A percentile compares a stretch with the other conserved stretches of the same genome.
These are phyloP conservation scores for Begonia loranthoides DNA, from an alignment of 306 rosid species.

Conservation along the genomic window DNA sequence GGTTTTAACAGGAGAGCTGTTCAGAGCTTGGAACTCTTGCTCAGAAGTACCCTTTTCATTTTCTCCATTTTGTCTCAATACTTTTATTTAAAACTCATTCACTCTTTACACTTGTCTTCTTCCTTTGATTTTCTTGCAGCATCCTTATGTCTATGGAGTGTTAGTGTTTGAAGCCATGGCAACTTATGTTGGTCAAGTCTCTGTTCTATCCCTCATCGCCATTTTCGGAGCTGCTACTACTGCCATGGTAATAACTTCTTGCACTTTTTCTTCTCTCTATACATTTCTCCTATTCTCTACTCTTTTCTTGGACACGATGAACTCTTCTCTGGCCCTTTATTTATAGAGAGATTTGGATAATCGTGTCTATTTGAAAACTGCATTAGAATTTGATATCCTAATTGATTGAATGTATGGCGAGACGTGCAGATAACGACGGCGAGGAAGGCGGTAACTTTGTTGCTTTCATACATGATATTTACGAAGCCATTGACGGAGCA, in stretches of 20 bases:
- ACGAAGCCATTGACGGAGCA: conserved; percentile 60
- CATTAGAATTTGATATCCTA: not conserved
- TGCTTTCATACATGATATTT: conserved; percentile 48
- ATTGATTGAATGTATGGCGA: not conserved
- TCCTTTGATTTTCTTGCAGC: not conserved
- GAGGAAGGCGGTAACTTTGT: conserved; percentile 51
- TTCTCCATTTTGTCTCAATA: too few relatives aligned
- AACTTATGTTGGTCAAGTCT: conserved; percentile 36
- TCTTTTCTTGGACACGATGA: too few relatives aligned
- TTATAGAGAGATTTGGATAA: not conserved
- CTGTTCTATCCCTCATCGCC: conserved; percentile 34
- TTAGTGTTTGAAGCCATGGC: conserved; percentile 42
- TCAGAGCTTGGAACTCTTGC: conserved; percentile 52
- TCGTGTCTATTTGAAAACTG: not conserved
- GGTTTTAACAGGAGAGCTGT: conserved; percentile 50
- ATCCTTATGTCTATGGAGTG: conserved; percentile 35
- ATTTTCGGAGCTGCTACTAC: conserved; percentile 48
- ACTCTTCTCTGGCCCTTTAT: not conserved
- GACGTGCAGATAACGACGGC: conserved; percentile 41
- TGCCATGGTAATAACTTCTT: conserved; percentile 27
- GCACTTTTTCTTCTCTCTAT: not conserved
- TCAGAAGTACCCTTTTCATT: conserved; percentile 24
- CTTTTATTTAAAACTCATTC: not conserved
- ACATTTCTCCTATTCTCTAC: not conserved
- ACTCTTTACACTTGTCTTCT: not conserved